These are phyloP conservation scores for Gentiana straminea DNA, from an alignment of 257 asterid species.

Conservation along the genomic window DNA sequence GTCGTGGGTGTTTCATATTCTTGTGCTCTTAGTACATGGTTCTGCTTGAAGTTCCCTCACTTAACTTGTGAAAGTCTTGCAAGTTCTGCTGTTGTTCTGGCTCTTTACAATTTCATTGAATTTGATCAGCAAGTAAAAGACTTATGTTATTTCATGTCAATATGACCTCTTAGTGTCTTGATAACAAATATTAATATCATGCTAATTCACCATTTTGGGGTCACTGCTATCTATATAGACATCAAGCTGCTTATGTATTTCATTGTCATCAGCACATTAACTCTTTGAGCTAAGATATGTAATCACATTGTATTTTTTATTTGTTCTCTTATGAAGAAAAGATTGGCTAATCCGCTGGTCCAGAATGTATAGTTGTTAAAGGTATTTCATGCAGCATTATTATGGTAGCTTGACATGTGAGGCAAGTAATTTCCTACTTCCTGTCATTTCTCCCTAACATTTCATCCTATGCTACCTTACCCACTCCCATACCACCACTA, in stretches of 20 bases:
- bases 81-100: conserved; percentile 84
- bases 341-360: conserved; percentile 97
- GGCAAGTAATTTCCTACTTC: no score
- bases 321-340: conserved; percentile 9
- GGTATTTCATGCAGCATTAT: no score
- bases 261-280: no score
- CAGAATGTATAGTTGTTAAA: conserved; percentile 65
- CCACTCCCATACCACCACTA: no score
- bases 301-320: not conserved
- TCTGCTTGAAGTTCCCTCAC: conserved; percentile 91
- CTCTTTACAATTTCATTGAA: conserved; percentile 68
- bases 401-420: no score
- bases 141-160: not conserved
- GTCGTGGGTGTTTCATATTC: conserved; percentile 78
- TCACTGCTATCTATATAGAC: not conserved
- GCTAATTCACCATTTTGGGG: not conserved
- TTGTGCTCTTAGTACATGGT: conserved; percentile 98
- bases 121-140: conserved; percentile 79
- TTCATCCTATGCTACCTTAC: no score
- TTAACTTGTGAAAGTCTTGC: conserved; percentile 98
- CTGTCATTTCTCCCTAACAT: no score
- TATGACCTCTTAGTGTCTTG: not conserved
- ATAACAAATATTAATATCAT: no score
- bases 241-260: no score
- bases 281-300: no score